Evolutionary conservation across 2,329 filamentous ascomycete species (phyloP).

Genomic region (Stylonectria norvegica): DNA sequence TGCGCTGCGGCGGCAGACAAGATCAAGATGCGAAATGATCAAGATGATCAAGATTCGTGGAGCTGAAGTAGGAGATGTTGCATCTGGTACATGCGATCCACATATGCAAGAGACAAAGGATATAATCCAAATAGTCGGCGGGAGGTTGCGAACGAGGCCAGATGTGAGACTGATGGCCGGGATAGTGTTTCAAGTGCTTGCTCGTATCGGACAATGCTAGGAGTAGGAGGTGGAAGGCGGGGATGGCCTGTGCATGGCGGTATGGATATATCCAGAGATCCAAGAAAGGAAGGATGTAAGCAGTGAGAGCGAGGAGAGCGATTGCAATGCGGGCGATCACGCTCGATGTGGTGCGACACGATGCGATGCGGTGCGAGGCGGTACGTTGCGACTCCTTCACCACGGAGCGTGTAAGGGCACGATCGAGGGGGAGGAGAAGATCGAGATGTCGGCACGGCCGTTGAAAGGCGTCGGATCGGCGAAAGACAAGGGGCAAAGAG

Average conservation of each 20-base stretch:
- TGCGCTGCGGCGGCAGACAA: constrained; percentile 2
- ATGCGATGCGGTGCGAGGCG: constrained; percentile 16
- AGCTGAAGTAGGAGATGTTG: constrained; percentile 2
- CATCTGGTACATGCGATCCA: constrained; percentile 2
- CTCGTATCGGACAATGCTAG: constrained; percentile 8
- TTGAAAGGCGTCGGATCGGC: constrained; percentile 10
- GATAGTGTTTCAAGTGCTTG: constrained; percentile 15
- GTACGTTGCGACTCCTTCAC: constrained; percentile 11
- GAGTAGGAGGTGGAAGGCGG: constrained; percentile 16
- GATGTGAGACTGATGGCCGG: neutral
- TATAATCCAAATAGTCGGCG: constrained; percentile 4
- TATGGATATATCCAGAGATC: constrained; percentile 12
- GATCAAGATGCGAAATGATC: constrained; percentile 5
- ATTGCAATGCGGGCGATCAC: constrained; percentile 7
- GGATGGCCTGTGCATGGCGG: constrained; percentile 19
- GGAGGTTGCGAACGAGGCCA: constrained; percentile 3
- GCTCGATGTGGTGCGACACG: constrained; percentile 9
- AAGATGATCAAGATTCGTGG: constrained; percentile 3
- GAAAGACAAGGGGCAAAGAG: constrained; percentile 6
- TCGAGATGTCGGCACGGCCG: constrained; percentile 12
- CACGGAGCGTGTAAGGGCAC: constrained; percentile 3
- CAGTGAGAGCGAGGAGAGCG: neutral
- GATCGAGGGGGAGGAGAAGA: constrained; percentile 5
- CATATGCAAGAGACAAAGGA: constrained; percentile 5
- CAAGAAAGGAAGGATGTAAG: constrained; percentile 3